Conservation (phyloP, 2,329 filamentous ascomycete species). For the Bipolaris sorokiniana region DNA sequence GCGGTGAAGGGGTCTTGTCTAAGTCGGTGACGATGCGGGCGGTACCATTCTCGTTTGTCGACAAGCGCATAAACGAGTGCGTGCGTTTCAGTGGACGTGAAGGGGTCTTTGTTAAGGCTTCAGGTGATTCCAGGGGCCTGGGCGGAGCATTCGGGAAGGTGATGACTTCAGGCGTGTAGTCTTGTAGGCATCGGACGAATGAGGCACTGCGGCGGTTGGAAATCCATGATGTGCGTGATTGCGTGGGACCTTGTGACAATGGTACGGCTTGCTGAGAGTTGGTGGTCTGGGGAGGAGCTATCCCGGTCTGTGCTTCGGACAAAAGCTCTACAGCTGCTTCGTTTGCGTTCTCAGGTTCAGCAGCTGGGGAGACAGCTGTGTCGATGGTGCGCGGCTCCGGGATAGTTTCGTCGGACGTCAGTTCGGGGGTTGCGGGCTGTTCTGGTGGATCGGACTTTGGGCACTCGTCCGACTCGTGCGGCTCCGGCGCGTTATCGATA, state of each 20-base stretch:
- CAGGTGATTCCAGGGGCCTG: conserved; percentile 52
- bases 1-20: conserved; percentile 72
- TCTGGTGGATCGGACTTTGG: conserved; percentile 29
- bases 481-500: conserved; percentile 27
- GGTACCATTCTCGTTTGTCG: conserved; percentile 85
- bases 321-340: conserved; percentile 29
- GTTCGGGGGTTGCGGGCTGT: conserved; percentile 29
- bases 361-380: conserved; percentile 10
- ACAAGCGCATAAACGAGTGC: conserved; percentile 71
- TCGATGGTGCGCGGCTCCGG: conserved; percentile 23
- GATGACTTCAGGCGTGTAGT: conserved; percentile 41
- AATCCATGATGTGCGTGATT: conserved; percentile 50
- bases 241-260: conserved; percentile 40
- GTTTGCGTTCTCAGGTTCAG: conserved; percentile 27
- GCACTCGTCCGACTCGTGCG: conserved; percentile 22
- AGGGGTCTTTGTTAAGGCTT: conserved; percentile 50
- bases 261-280: conserved; percentile 41
- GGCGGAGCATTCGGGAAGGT: conserved; percentile 35
- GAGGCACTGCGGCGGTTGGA: conserved; percentile 55
- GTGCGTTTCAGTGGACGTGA: conserved; percentile 48
- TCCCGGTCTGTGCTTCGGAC: conserved; percentile 34
- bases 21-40: conserved; percentile 79
- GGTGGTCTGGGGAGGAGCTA: conserved; percentile 33
- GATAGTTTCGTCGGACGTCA: conserved; percentile 26
- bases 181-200: conserved; percentile 45